Base-by-base conservation (phyloP, 331 rosid species). In the Stylosanthes scabra region DNA sequence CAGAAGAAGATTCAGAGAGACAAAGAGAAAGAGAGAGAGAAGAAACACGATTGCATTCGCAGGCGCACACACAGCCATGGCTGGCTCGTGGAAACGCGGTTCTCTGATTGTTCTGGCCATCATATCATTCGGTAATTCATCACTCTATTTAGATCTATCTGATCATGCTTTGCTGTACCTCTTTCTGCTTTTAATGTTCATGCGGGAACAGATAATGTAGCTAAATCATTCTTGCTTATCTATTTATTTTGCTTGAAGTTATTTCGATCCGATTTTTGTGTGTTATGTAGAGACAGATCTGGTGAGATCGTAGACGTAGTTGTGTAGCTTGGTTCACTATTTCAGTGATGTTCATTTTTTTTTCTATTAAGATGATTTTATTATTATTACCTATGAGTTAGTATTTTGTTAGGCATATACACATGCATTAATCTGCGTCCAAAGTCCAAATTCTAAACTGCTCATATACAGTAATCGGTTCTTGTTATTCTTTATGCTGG, bases 31-130 rank as follows among this genome's bases (percentile, higher is more conserved):
- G 9, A 46, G 47, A 70, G 54, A 67, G 54, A 39, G 9, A 20
- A 20, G 25, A 20, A 20, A 20, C 25, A 20, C 25, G 25, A 20
- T 20, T n/a, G n/a, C n/a, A n/a, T n/a, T n/a, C 25, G 25, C 25
- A 20, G 1, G 25, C 25, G 25, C 25, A 20, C 25, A 20, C 25
- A 20, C 25, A 79, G 67, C 80, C 54, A 93, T 93, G 98, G 83
- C 88, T 83, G 83, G 88, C 90, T 92, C 93, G 59, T 73, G 81
- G 80, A 79, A 87, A n/a, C 79, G 89, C 50, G 81, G 80, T 34
- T 84, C 97, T 74, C 63, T 90, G 70, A 49, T 85, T 72, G 83
- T 87, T 29, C 81, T 90, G 0, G 93, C 93, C 20, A 87, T 93
- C 65, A 72, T 93, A 20, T 74, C 81, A 4, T 72, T 90, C 9